Evolutionary conservation across 2,329 filamentous ascomycete species (phyloP), one percentile per base, ranked within the genome.

Genomic region (Albophoma yamanashiensis): DNA sequence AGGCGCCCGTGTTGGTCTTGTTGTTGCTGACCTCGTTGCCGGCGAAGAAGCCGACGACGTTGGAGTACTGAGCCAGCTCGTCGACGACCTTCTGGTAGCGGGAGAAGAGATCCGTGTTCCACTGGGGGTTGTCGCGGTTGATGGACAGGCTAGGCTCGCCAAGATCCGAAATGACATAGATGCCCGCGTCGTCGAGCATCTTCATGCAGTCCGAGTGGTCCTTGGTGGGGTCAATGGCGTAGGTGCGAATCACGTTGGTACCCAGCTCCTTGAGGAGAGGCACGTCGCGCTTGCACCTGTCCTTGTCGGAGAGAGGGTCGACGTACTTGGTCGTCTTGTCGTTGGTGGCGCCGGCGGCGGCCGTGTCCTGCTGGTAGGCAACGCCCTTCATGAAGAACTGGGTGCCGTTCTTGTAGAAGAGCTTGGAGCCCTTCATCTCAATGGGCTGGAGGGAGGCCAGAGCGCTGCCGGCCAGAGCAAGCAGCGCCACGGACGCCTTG

Each of bases 1-100:
- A 94, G 57, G 93, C 91, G 63, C 83, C 78, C 57, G 93, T 97
- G 84, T 96, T 97, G 82, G 88, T 92, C 67, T 82, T 81, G 69
- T 87, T 83, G 81, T 97, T 96, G 68, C 91, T 88, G 63, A 99
- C 94, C 79, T 99, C 94, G 78, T 99, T 99, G 73, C 94, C 94
- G 67, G 92, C 93, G 74, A 99, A 97, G 87, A 97, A 99, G 69
- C 94, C 94, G 64, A 99, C 86, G 58, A 91, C 87, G 78, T 99
- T 99, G 75, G 84, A 82, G 82, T 96, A 97, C 72, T 89, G 81
- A 67, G 83, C 80, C 69, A 99, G 79, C 64, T 84, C 81, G 71
- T 97, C 92, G 62, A 99, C 79, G 62, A 99, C 94, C 39, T 78
- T 77, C 61, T 87, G 89, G 82, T 97, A 99, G 64, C 91, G 90